Percentiles rank a stretch among this genome's conserved stretches.
These are phyloP conservation scores for Astrothelium subdiscretum DNA, from an alignment of 495 filamentous ascomycete species.

Conservation along the genomic window DNA sequence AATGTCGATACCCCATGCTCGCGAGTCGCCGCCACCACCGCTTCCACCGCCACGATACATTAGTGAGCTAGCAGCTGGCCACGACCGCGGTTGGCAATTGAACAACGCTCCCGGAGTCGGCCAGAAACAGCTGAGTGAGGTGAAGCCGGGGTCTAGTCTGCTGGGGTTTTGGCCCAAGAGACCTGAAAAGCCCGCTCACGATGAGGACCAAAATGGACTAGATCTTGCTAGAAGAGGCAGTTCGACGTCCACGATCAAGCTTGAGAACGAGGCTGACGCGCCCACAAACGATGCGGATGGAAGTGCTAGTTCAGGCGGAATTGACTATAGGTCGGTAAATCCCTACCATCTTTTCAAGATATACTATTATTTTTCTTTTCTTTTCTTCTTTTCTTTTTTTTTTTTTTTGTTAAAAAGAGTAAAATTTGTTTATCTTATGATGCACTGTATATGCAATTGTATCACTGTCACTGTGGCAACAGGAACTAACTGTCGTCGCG, in stretches of 20 bases:
- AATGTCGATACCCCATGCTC: constrained; percentile 46
- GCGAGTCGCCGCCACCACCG: constrained; percentile 44
- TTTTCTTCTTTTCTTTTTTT: not conserved
- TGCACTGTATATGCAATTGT: not conserved
- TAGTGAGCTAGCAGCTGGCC: constrained; percentile 40
- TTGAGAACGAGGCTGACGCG: constrained; percentile 7
- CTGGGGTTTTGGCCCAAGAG: constrained; percentile 34
- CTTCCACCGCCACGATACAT: constrained; percentile 50
- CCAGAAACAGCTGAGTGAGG: constrained; percentile 17
- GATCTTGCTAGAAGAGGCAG: constrained; percentile 25
- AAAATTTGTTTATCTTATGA: not conserved
- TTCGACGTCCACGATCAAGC: constrained; percentile 28
- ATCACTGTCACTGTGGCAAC: not conserved
- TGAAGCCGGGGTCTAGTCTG: constrained; percentile 44
- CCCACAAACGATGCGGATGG: constrained; percentile 38
- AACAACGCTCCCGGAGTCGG: constrained; percentile 30
- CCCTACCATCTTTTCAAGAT: not conserved
- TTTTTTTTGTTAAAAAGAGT: not conserved
- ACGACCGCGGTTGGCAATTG: constrained; percentile 51
- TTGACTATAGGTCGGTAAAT: not conserved
- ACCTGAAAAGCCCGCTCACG: constrained; percentile 36
- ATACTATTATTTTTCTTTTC: not conserved
- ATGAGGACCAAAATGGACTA: constrained; percentile 23
- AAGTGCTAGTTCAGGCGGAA: constrained; percentile 18
- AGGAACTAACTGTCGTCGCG: not conserved